These are phyloP conservation scores for Penicillium macrosclerotiorum DNA, from an alignment of 495 filamentous ascomycete genomes.

Conservation along the genomic window DNA sequence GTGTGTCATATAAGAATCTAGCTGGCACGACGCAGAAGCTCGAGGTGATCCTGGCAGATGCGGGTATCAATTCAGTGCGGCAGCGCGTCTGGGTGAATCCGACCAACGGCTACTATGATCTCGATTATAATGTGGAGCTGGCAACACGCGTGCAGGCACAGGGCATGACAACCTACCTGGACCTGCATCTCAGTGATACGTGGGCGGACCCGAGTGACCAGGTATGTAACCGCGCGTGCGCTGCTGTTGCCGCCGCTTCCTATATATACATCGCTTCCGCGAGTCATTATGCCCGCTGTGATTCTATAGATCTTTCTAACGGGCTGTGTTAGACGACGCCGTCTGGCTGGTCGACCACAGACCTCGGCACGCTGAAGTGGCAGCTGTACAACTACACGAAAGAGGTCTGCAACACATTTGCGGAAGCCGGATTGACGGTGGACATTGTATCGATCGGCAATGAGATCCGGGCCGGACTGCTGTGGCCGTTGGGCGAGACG, in stretches of 20 bases:
- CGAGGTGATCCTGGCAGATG: slow-evolving; percentile 60
- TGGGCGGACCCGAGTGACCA: slow-evolving; percentile 53
- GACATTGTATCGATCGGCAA: slow-evolving; percentile 68
- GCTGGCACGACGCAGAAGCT: slow-evolving; percentile 52
- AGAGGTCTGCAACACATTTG: slow-evolving; percentile 58
- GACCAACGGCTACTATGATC: slow-evolving; percentile 59
- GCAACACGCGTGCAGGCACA: slow-evolving; percentile 62
- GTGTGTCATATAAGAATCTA: slow-evolving; percentile 57
- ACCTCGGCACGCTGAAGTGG: slow-evolving; percentile 55
- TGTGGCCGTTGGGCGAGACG: slow-evolving; percentile 60
- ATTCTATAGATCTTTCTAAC: too few species aligned
- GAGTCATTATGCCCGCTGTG: too few species aligned
- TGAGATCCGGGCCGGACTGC: slow-evolving; percentile 62
- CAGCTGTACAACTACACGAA: slow-evolving; percentile 66
- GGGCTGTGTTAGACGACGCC: slow-evolving; percentile 52
- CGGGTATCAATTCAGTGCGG: slow-evolving; percentile 68
- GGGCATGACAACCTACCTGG: slow-evolving; percentile 63
- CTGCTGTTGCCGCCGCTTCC: neutral
- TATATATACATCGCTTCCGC: too few species aligned
- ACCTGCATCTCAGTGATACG: slow-evolving; percentile 70
- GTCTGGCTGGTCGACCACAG: slow-evolving; percentile 56
- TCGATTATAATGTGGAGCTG: slow-evolving; percentile 67
- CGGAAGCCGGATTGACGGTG: slow-evolving; percentile 50
- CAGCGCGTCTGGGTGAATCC: slow-evolving; percentile 76
- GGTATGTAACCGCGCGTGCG: slow-evolving; percentile 17